These are phyloP conservation scores for Limtongozyma cylindracea DNA, from an alignment of 805 yeast species.

Conservation along the genomic window DNA sequence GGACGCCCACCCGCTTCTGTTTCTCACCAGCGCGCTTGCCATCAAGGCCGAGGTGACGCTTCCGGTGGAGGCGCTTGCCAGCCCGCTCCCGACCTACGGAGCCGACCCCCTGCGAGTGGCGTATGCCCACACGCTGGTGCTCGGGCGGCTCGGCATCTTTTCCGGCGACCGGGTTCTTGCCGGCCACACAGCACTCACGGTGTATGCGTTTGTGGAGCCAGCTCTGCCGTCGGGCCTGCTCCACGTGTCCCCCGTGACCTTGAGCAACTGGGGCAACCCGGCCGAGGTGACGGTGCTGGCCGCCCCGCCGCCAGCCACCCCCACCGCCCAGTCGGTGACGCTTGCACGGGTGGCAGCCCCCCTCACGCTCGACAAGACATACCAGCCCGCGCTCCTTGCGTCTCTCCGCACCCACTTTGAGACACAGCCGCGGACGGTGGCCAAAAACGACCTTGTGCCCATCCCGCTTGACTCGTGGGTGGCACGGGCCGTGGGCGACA, in stretches of 20 bases:
- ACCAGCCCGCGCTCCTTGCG: conserved; percentile 32
- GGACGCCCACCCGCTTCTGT: too few species aligned
- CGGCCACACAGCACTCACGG: too few species aligned
- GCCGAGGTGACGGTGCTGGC: conserved; percentile 3
- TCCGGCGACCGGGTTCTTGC: too few species aligned
- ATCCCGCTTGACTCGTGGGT: conserved; percentile 48
- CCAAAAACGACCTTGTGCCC: conserved; percentile 46
- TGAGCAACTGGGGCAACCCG: conserved; percentile 19
- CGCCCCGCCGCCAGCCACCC: conserved; percentile 3
- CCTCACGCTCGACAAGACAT: conserved; percentile 32
- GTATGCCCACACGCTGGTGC: too few species aligned
- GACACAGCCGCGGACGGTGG: conserved; percentile 26
- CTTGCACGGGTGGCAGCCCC: conserved; percentile 49
- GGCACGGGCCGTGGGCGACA: conserved; percentile 24
- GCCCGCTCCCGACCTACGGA: too few species aligned
- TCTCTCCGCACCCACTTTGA: conserved; percentile 42
- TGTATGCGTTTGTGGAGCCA: conserved; percentile 44
- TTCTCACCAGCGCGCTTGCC: too few species aligned
- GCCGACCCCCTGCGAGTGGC: too few species aligned
- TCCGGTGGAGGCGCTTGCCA: too few species aligned
- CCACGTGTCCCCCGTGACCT: conserved; percentile 38
- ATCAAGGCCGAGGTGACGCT: too few species aligned
- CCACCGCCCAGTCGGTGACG: conserved; percentile 37
- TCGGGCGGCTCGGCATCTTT: too few species aligned
- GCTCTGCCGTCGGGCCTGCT: conserved; percentile 14